Conservation (phyloP, 2,329 filamentous ascomycete genomes). For the Paraphoma chrysanthemicola region DNA sequence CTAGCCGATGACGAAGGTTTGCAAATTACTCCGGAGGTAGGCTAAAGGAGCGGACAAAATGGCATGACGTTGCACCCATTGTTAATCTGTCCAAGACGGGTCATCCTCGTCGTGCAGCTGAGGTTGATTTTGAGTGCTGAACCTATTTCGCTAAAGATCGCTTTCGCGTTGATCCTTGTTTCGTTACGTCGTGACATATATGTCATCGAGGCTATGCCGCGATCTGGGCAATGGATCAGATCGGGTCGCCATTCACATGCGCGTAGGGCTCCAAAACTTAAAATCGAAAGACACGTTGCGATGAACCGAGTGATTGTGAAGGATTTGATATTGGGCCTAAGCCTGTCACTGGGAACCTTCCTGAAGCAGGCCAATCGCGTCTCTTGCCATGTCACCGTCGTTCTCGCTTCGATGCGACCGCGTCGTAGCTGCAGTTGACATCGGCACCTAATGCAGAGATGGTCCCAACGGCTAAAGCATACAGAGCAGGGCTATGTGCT, state of each 20-base stretch:
- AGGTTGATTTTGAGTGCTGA: slow-evolving; percentile 17
- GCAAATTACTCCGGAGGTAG: slow-evolving; percentile 2
- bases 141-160: slow-evolving; percentile 9
- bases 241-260: background rate
- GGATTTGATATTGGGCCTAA: background rate
- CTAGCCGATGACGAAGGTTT: slow-evolving; percentile 1
- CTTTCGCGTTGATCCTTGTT: slow-evolving; percentile 17
- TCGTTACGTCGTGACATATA: slow-evolving; percentile 6
- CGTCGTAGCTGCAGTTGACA: slow-evolving; percentile 25
- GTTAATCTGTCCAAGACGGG: slow-evolving; percentile 1
- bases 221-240: background rate
- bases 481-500: slow-evolving; percentile 11
- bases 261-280: background rate
- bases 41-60: slow-evolving; percentile 1
- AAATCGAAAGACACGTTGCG: background rate
- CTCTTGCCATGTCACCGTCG: slow-evolving; percentile 9
- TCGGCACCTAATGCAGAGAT: slow-evolving; percentile 11
- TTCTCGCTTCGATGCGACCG: slow-evolving; percentile 24
- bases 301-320: background rate
- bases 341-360: slow-evolving; percentile 1
- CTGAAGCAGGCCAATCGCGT: slow-evolving; percentile 5
- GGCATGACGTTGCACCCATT: background rate
- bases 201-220: background rate
- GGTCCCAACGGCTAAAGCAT: slow-evolving; percentile 32
- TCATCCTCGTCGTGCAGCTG: slow-evolving; percentile 6